Evolutionary conservation across 1,139 yeast species (phyloP), one percentile per base, ranked within the genome.

Genomic region (Yamadazyma oceani): DNA sequence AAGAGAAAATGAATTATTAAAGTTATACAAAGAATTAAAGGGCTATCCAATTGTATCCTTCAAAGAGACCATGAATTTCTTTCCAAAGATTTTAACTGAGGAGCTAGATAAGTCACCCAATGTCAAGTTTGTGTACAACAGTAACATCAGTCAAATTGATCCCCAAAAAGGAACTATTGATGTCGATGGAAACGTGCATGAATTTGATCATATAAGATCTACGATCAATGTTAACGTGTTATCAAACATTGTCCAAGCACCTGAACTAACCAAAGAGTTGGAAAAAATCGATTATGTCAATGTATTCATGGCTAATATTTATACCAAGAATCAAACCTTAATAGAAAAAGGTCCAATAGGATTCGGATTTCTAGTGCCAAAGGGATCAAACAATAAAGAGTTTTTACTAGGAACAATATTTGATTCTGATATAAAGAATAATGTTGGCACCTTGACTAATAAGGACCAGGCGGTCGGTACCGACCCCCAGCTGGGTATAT

Each of bases 281-380:
- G 31, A 50, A 8, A 41, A 58, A 22, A 58, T 80, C 15, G 63
- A 70, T 13, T 77, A 81, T 35, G 75, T 78, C 3, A 72, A 76
- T 37, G 76, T 86, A 16, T 66, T 75, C 31, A 64, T 86, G 46
- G 82, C 78, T 21, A 86, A 86, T 50, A 64, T 82, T 5, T 82
- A 73, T 51, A 48, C 67, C 3, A 53, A 53, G 13, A 45, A 42
- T 4, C 38, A 46, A 1, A 45, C 46, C 5, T 48, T 70, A 26
- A 66, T 80, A 29, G 82, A 82, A 1, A 62, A 61, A 64, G 21
- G 21, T 8, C 21, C 21, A 14, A 56, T 73, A 35, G 96, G 97
- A 35, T 92, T 92, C 68, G 98, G 98, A 2, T 88, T 85, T 51
- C 71, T 92, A 38, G 86, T 88, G 3, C 98, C 98, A 1, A 57